phyloP scores from a whole-genome alignment of 257 asterid species.

The Solanum bulbocastanum region DNA sequence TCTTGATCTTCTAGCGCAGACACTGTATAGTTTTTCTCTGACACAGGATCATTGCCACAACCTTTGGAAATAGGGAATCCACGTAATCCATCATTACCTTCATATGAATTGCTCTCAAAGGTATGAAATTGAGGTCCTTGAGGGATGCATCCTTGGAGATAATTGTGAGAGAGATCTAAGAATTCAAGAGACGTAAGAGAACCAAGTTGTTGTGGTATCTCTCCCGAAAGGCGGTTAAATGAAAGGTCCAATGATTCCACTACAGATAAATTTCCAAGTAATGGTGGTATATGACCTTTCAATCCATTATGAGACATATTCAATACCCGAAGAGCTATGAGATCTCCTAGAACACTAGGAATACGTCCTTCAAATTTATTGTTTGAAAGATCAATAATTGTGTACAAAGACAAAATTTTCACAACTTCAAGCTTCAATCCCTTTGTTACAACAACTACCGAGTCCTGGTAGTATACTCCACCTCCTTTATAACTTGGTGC shows the following conservation, averaged over 20 bases:
- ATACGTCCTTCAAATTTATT: neutral
- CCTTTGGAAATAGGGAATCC: neutral
- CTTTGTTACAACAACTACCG: neutral
- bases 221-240: neutral
- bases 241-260: neutral
- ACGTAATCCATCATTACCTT: neutral
- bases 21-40: neutral
- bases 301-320: neutral
- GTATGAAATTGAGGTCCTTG: neutral
- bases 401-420: neutral
- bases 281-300: neutral
- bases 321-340: neutral
- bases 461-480: neutral
- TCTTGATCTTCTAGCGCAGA: neutral
- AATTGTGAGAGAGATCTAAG: neutral
- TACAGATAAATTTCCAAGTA: no score
- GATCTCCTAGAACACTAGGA: neutral
- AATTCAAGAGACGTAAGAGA: neutral
- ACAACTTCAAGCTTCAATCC: neutral
- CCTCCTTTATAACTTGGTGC: accelerated
- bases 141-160: neutral
- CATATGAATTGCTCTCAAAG: neutral
- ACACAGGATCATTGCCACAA: no score
- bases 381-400: neutral
- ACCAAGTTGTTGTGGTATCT: neutral